Evolutionary conservation across 345 rosid species (phyloP).

Genomic region (Citrus cavaleriei): DNA sequence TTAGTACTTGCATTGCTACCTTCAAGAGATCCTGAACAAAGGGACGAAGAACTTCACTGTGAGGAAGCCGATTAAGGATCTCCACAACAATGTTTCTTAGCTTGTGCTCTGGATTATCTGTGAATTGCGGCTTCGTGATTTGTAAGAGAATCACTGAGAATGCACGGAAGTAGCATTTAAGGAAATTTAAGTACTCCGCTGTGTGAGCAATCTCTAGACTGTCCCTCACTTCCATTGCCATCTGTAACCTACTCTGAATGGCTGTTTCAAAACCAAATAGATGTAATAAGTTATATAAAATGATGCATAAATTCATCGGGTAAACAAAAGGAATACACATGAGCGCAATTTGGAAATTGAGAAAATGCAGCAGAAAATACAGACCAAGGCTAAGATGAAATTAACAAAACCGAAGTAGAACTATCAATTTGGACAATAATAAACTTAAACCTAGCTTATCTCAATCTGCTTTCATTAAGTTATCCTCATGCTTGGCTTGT

Average conservation of each 20-base stretch:
- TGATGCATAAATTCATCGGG: neutral
- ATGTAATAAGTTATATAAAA: neutral
- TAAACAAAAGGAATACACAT: neutral
- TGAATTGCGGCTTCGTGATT: constrained; percentile 75
- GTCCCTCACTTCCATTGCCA: constrained; percentile 96
- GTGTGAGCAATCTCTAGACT: constrained; percentile 98
- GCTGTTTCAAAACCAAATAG: constrained; percentile 40
- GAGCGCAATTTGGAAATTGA: neutral
- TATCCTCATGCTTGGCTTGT: neutral
- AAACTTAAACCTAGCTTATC: neutral
- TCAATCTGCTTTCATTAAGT: neutral
- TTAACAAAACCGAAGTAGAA: neutral
- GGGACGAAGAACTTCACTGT: constrained; percentile 97
- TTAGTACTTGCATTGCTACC: constrained; percentile 97
- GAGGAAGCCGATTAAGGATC: constrained; percentile 93
- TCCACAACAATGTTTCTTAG: constrained; percentile 85
- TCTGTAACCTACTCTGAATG: constrained; percentile 69
- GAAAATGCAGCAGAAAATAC: neutral
- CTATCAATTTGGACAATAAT: neutral
- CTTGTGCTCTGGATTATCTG: constrained; percentile 89
- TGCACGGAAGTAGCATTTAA: constrained; percentile 90
- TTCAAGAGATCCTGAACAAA: constrained; percentile 95
- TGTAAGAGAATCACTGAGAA: constrained; percentile 74
- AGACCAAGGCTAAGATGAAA: neutral
- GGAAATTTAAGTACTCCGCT: constrained; percentile 90